Evolutionary conservation across 1,284 basidiomycete species (phyloP).

Genomic region (Cryptococcus sp.): DNA sequence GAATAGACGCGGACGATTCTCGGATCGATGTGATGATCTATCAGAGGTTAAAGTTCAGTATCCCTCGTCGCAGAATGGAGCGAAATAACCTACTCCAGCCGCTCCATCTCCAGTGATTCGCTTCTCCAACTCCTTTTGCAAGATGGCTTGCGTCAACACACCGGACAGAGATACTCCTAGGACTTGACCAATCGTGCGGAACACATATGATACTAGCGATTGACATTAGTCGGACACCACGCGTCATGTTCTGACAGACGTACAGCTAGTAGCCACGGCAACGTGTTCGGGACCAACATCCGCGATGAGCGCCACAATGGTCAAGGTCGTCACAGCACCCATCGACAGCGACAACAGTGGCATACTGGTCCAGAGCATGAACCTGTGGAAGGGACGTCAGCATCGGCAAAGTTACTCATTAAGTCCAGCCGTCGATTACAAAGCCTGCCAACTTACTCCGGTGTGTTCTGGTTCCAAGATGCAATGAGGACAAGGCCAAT

Average conservation of each 20-base stretch:
- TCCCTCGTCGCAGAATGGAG: neutral
- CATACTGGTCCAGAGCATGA: conserved; percentile 60
- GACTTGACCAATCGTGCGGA: conserved; percentile 86
- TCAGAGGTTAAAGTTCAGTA: neutral
- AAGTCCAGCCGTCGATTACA: neutral
- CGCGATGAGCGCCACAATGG: conserved; percentile 70
- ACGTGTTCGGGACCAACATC: conserved; percentile 76
- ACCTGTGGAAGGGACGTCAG: conserved; percentile 52
- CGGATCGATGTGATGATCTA: conserved; percentile 61
- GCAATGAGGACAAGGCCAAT: conserved; percentile 31
- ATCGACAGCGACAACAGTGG: conserved; percentile 23
- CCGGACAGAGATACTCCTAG: conserved; percentile 83
- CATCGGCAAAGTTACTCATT: neutral
- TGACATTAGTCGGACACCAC: neutral
- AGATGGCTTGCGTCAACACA: conserved; percentile 73
- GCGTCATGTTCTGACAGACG: conserved; percentile 47
- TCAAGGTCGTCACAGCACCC: conserved; percentile 41
- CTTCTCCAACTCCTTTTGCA: conserved; percentile 66
- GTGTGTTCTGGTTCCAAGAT: conserved; percentile 55
- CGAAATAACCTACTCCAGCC: conserved; percentile 61
- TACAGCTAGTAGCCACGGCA: conserved; percentile 80
- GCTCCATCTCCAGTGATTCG: conserved; percentile 74
- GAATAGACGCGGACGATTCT: conserved; percentile 78
- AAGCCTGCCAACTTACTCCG: conserved; percentile 47
- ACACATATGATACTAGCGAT: conserved; percentile 76